Percentiles rank a stretch among this genome's conserved stretches.
These are phyloP conservation scores for Gnomoniopsis smithogilvyi DNA, from an alignment of 2,329 filamentous ascomycete species.

Conservation along the genomic window DNA sequence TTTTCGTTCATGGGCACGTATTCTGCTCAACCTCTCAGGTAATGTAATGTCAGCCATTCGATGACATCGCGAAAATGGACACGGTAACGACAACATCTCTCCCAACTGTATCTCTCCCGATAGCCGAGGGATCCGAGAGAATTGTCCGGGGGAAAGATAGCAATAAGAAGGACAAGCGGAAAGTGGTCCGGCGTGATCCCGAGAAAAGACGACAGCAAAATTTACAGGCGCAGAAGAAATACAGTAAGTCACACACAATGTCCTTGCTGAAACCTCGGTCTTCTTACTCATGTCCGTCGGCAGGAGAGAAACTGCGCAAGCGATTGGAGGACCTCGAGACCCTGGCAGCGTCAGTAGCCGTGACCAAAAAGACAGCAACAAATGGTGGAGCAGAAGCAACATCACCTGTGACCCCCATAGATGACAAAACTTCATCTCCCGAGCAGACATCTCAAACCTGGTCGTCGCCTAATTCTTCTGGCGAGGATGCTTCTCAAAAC, in stretches of 20 bases:
- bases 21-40: not conserved
- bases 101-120: not conserved
- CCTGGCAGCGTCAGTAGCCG: conserved; percentile 14
- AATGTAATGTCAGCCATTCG: not conserved
- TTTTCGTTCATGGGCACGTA: not conserved
- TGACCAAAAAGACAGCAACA: not conserved
- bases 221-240: conserved; percentile 23
- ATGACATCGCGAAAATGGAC: not conserved
- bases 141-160: not conserved
- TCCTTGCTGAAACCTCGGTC: not conserved
- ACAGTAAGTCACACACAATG: conserved; percentile 17
- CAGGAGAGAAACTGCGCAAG: conserved; percentile 21
- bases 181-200: conserved; percentile 18
- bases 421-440: not conserved
- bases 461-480: not conserved
- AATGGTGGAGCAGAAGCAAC: not conserved
- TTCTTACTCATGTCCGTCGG: not conserved
- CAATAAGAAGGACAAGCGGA: conserved; percentile 11
- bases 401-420: not conserved
- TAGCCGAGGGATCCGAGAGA: not conserved
- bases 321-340: conserved; percentile 20
- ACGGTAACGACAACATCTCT: not conserved
- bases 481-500: not conserved
- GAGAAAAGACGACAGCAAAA: conserved; percentile 25
- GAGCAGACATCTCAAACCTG: not conserved